Base-by-base conservation (phyloP, 2,329 filamentous ascomycete species). In the Verticillium albo-atrum region DNA sequence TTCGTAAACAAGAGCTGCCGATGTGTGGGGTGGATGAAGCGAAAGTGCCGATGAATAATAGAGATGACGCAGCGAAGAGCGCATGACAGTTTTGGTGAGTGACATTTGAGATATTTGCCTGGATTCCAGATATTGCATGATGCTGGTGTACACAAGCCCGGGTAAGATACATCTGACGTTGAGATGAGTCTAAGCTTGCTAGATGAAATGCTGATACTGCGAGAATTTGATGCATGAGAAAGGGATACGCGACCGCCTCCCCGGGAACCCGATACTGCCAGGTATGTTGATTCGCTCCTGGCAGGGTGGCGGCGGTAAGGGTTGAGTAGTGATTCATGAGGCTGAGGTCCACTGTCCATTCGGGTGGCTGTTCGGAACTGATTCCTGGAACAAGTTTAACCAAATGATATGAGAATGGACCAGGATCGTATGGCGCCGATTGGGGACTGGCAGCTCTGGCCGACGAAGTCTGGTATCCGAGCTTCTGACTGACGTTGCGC, bases 241-340 rank as follows among this genome's bases (percentile, higher is more conserved):
- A 70, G 0, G 62, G 59, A 58, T 71, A 61, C 15, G 58, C 57
- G 51, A 70, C 56, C 0, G 69, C 67, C 7, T 71, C 53, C 28
- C 64, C 63, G 2, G 66, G 65, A 10, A 66, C 47, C 2, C 66
- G 63, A 4, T 61, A 55, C 63, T 72, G 70, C 71, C 71, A 72
- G 15, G 68, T 59, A 4, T 65, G 66, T 20, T 58, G 62, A 5
- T 68, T 62, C 2, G 52, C 52, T 5, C 71, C 62, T 0, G 71
- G 71, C 3, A 73, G 58, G 1, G 71, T 71, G 7, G 64, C 52
- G 47, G 62, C 70, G 0, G 70, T 71, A 2, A 58, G 61, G 6
- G 67, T 61, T 2, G 68, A 69, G 56, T 68, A 73, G 35, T 74
- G 70, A 32, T 74, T 70, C 63, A 74, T 67, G 37, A 74, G 63